Percentiles rank a stretch among this genome's conserved stretches.
phyloP scores from a whole-genome alignment of 148 eudicot species.

The Arbutus unedo region DNA sequence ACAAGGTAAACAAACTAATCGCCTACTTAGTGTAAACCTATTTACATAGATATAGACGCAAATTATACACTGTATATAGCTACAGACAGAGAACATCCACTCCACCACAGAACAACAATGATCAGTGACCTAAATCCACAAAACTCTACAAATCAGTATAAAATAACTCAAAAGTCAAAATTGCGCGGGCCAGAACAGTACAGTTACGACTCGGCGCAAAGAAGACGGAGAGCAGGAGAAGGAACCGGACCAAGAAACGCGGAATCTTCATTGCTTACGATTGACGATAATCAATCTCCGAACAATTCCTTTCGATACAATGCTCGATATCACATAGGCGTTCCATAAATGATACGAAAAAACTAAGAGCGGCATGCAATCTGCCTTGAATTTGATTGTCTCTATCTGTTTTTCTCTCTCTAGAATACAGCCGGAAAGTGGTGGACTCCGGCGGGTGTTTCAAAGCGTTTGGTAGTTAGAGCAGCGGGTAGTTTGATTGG shows the following conservation, averaged over 20 bases:
- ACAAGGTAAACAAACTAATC: neutral
- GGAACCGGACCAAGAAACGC: neutral
- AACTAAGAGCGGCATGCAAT: neutral
- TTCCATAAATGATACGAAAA: slow-evolving; percentile 1
- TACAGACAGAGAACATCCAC: no score
- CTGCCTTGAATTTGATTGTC: neutral
- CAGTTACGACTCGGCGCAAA: slow-evolving; percentile 22
- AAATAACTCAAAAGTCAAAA: neutral
- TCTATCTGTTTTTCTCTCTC: neutral
- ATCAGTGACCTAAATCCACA: neutral
- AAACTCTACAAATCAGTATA: neutral
- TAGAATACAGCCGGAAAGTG: neutral
- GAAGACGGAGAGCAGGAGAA: slow-evolving; percentile 7
- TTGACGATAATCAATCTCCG: neutral
- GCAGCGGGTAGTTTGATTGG: neutral
- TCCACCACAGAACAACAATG: neutral
- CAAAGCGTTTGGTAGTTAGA: neutral
- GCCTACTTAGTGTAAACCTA: no score
- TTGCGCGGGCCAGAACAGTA: neutral
- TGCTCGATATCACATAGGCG: neutral
- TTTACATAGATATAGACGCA: neutral
- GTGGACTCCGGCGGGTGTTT: neutral
- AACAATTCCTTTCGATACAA: neutral
- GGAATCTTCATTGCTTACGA: slow-evolving; percentile 18
- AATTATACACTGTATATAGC: no score